Base-by-base conservation (phyloP, 495 filamentous ascomycete genomes). In the Hypomontagnella submonticulosa region DNA sequence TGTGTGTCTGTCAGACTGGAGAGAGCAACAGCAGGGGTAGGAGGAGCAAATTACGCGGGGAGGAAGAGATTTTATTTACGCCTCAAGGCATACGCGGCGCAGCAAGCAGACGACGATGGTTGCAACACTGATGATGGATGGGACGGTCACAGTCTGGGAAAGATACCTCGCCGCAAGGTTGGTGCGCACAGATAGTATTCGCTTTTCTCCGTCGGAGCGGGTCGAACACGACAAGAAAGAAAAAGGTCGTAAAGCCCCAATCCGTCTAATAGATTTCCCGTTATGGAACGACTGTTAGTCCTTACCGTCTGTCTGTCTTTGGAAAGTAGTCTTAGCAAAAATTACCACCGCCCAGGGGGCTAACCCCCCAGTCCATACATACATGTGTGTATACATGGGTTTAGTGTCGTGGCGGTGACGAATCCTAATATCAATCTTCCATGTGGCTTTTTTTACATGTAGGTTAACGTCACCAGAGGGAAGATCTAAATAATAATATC, bases 211-310 rank as follows among this genome's bases (percentile, higher is more conserved):
- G 50, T 32, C 44, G 49, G 50, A 48, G 50, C 49, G 43, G 56
- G 63, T 65, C 48, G 53, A 40, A 44, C 37, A 12, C 6, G 19
- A 52, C 30, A 20, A 15, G 9, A 33, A 23, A 19, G 57, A 15
- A 12, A 33, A 23, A 19, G 57, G 51, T 23, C 16, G 33, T 16
- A 38, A 33, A 32, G 44, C 33, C 48, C 54, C 41, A 42, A 38
- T 42, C 49, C 61, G 52, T 65, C 61, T 65, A 65, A 58, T 65
- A 65, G 41, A 57, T 64, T 64, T 51, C 36, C n/a, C 61, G 47
- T 49, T 57, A 57, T 44, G 53, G 32, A 64, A 57, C 38, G 30
- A 56, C 50, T 36, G 48, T 37, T 50, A 32, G 36, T 50, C 34
- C 13, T 43, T 42, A 27, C 23, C 23, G 23, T 27, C 3, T 27